These are phyloP conservation scores for Barbarea vulgaris DNA, from an alignment of 345 rosid genomes.

Conservation along the genomic window DNA sequence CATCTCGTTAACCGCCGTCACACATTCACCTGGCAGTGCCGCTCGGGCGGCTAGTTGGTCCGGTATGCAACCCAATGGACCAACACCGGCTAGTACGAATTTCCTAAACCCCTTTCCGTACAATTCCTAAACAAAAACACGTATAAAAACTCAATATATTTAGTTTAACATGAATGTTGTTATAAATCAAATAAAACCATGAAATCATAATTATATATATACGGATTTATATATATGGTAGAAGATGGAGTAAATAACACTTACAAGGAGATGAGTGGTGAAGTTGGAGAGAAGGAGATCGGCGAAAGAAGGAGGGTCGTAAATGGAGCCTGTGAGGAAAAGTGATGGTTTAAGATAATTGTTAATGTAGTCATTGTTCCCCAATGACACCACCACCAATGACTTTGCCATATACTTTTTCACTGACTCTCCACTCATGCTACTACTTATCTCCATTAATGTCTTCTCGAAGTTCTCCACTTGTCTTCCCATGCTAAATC, in stretches of 20 bases:
- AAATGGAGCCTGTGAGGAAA: slow-evolving; percentile 54
- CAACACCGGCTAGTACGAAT: slow-evolving; percentile 60
- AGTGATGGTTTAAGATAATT: slow-evolving; percentile 67
- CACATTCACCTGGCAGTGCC: slow-evolving; percentile 49
- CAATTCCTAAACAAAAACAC: slow-evolving; percentile 38
- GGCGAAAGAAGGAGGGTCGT: slow-evolving; percentile 55
- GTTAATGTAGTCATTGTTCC: slow-evolving; percentile 85
- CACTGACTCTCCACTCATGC: slow-evolving; percentile 26
- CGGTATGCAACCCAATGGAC: slow-evolving; percentile 72
- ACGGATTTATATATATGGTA: too few species aligned
- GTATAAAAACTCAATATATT: neutral
- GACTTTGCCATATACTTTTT: slow-evolving; percentile 49
- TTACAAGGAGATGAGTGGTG: slow-evolving; percentile 52
- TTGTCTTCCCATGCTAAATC: slow-evolving; percentile 62
- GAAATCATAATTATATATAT: neutral
- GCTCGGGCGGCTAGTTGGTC: slow-evolving; percentile 52
- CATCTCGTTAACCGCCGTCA: slow-evolving; percentile 49
- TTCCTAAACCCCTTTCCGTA: slow-evolving; percentile 65
- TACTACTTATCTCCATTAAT: slow-evolving; percentile 47
- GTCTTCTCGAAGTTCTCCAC: slow-evolving; percentile 63
- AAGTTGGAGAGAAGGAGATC: slow-evolving; percentile 58
- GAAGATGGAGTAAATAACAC: neutral
- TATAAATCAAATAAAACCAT: neutral
- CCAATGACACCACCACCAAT: slow-evolving; percentile 60
- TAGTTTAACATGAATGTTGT: neutral